Base-by-base conservation (phyloP, 164 flowering plant genomes). In the Magnolia officinalis region DNA sequence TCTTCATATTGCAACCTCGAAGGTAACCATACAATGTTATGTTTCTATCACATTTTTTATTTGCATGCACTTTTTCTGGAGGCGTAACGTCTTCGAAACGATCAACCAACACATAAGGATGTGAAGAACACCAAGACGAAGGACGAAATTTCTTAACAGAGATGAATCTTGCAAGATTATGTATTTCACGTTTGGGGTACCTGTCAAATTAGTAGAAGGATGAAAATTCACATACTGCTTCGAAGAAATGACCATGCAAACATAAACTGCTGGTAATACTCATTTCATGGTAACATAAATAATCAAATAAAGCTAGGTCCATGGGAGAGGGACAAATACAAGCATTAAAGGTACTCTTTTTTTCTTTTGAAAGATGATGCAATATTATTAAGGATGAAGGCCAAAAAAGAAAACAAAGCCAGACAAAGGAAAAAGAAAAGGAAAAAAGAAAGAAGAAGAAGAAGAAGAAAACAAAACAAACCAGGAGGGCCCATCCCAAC, bases 41-140 rank as follows among this genome's bases (percentile, higher is more conserved):
- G 84, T 90, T 93, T 83, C 99, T 90, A 78, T 96, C 95, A 80
- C 98, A 92, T 82, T 93, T 94, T 6, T 77, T 83, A 79, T 92
- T 78, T 79, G 50, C 64, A 4, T 80, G 92, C 75, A 90, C 88
- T 78, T 82, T 87, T 78, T 91, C 95, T 21, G 92, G 96, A 71
- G 94, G 97, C 72, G 99, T 96, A 55, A 92, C 91, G 87, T 96
- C 99, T 87, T 96, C 99, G 86, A 96, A 88, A 50, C 99, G 97
- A 82, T 94, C 99, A 63, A 89, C 92, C 79, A 96, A 82, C 23
- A 94, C 83, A 82, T 96, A 94, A 51, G 99, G 99, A 87, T 96
- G 99, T 75, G 91, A 74, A 78, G 86, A 59, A 79, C 97, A 81
- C 99, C 99, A 96, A 21, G 97, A 89, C 77, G 92, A 78, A 69